Base-by-base conservation (phyloP, 2,329 filamentous ascomycete genomes). In the Ophiostoma sp. region DNA sequence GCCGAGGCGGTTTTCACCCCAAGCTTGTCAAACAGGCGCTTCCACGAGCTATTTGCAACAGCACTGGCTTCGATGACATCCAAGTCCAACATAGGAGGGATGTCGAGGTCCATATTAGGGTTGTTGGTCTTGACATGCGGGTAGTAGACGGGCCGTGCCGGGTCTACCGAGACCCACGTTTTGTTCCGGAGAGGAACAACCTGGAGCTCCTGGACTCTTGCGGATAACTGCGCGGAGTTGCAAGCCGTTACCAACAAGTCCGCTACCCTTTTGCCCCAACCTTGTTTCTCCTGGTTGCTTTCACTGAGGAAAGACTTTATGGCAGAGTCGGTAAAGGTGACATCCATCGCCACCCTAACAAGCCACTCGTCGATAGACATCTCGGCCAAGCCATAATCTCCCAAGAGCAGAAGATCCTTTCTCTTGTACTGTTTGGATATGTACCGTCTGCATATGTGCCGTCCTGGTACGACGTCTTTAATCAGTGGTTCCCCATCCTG, bases 101-200 rank as follows among this genome's bases (percentile, higher is more conserved):
- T 33, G 17, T 63, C 55, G 8, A 63, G 33, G 39, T 36, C 12
- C 33, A 33, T 8, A 19, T 48, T 19, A 48, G 42, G 42, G 15
- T 48, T 19, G 42, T 1, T 19, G 2, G 19, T 48, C 3, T 48
- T 48, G 42, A 19, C 42, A 17, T 48, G 42, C 42, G 69, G 55
- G 25, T 71, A 71, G 36, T 61, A 71, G 52, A 71, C 50, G 31
- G 69, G 52, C n/a, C 33, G 36, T 28, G 2, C 19, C 45, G 45
- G 4, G 42, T 19, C 0, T 48, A 19, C 15, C 25, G 55, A 45
- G 36, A 50, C 25, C 52, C 69, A 71, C 4, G 5, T 39, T 15
- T 39, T 39, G 25, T 63, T n/a, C 15, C 69, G 28, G 2, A 61
- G 55, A n/a, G 55, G 69, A 17, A 71, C 12, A 9, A 70, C 9